Conservation (phyloP, 306 rosid genomes). For the Oemleria cerasiformis region DNA sequence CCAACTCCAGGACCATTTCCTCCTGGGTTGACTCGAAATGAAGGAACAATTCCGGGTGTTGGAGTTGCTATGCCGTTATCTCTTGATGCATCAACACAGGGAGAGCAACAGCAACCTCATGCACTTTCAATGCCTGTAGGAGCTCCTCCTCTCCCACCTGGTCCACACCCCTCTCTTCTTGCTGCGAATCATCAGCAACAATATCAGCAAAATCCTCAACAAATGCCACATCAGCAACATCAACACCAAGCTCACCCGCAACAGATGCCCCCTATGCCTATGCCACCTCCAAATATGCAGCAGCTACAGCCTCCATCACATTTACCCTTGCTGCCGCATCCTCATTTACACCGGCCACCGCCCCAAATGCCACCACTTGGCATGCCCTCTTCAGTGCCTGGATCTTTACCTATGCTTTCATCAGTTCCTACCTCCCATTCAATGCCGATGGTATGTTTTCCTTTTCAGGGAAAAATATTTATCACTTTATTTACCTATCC, state of each 20-base stretch:
- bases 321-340: constrained; percentile 81
- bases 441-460: constrained; percentile 60
- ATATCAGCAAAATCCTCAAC: constrained; percentile 84
- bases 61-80: constrained; percentile 93
- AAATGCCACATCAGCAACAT: constrained; percentile 71
- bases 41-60: constrained; percentile 96
- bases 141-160: constrained; percentile 98
- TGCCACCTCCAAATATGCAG: constrained; percentile 78
- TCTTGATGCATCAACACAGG: constrained; percentile 62
- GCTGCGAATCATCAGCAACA: constrained; percentile 79
- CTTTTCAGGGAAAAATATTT: background rate
- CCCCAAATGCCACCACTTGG: constrained; percentile 80
- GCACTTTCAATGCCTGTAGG: constrained; percentile 65
- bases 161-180: constrained; percentile 98
- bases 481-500: background rate
- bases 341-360: constrained; percentile 81
- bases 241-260: constrained; percentile 64
- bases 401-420: constrained; percentile 56
- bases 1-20: constrained; percentile 88
- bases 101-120: constrained; percentile 81
- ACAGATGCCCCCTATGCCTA: constrained; percentile 68
- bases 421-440: constrained; percentile 43
- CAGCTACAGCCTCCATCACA: constrained; percentile 89
- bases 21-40: constrained; percentile 83
- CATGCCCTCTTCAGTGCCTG: constrained; percentile 65